Evolutionary conservation across 495 filamentous ascomycete genomes (phyloP), one percentile per base, ranked within the genome.

Genomic region (Penicillium canescens): DNA sequence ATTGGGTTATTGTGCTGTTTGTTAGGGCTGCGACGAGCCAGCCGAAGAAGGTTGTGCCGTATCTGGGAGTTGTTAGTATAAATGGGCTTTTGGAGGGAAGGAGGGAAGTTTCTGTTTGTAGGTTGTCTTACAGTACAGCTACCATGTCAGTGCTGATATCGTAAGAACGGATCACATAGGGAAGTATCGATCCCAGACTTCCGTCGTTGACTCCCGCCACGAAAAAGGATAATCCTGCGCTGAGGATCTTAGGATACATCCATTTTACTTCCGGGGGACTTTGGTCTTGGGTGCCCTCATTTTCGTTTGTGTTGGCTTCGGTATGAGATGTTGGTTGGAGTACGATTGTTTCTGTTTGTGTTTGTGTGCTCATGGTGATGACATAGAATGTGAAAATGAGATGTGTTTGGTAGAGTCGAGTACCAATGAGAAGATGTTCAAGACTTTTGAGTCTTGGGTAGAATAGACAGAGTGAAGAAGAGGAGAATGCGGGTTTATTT

Each of bases 101-200:
- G n/a, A n/a, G n/a, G n/a, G n/a, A n/a, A n/a, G n/a, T n/a, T n/a
- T n/a, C n/a, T n/a, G n/a, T 24, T 24, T 24, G 23, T 24, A 24
- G 23, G 6, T 24, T 24, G 7, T 60, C 56, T 62, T 44, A 65
- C 61, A 65, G 28, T 10, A 62, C 42, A 12, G 56, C 44, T n/a
- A 66, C 58, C 56, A 63, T 60, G 16, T 75, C 71, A 1, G 78
- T 81, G 14, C 67, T 72, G 26, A 83, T 74, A 2, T 61, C 38
- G 50, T 82, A 82, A 13, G 61, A 63, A 3, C 70, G 62, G 13
- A 81, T 65, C n/a, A 84, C 66, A 60, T 85, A 80, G 0, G 80
- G 81, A 35, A 83, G 76, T 14, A 85, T 46, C 0, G 81, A 70
- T 3, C 81, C 80, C 3, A 83, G 62, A 60, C 72, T 78, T 37